Conservation (phyloP, 805 yeast species). For the Schwanniomyces pseudopolymorphus region DNA sequence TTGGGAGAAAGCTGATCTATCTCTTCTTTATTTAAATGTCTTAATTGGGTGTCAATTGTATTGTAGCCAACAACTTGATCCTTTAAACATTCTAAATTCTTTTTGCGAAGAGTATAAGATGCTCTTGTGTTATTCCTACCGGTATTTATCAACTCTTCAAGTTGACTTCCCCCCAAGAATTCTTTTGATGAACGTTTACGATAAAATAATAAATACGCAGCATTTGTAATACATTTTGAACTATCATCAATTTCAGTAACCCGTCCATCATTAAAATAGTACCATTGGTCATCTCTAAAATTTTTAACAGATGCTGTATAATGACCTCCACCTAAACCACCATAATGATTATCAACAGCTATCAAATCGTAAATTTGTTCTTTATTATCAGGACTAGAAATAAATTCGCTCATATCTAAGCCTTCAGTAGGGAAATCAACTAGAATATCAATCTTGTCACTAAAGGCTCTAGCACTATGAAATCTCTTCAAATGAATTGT, state of each 20-base stretch:
- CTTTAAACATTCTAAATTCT: constrained; percentile 10
- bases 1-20: constrained; percentile 1
- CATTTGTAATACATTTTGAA: constrained; percentile 60
- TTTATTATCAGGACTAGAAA: constrained; percentile 32
- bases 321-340: constrained; percentile 97
- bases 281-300: constrained; percentile 77
- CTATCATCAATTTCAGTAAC: constrained; percentile 62
- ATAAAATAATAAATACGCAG: constrained; percentile 87
- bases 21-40: constrained; percentile 2
- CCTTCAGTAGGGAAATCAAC: constrained; percentile 88
- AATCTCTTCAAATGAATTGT: constrained; percentile 89
- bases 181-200: constrained; percentile 46
- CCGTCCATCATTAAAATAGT: constrained; percentile 83
- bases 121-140: constrained; percentile 33
- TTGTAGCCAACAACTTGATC: constrained; percentile 12
- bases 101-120: constrained; percentile 10
- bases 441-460: constrained; percentile 84
- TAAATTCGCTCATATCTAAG: constrained; percentile 66
- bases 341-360: constrained; percentile 94
- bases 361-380: constrained; percentile 67
- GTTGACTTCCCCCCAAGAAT: constrained; percentile 48
- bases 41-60: constrained; percentile 3
- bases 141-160: constrained; percentile 38
- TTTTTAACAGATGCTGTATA: constrained; percentile 89
- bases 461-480: constrained; percentile 76